phyloP scores from a whole-genome alignment of 306 rosid genomes.

The Biancaea sappan region DNA sequence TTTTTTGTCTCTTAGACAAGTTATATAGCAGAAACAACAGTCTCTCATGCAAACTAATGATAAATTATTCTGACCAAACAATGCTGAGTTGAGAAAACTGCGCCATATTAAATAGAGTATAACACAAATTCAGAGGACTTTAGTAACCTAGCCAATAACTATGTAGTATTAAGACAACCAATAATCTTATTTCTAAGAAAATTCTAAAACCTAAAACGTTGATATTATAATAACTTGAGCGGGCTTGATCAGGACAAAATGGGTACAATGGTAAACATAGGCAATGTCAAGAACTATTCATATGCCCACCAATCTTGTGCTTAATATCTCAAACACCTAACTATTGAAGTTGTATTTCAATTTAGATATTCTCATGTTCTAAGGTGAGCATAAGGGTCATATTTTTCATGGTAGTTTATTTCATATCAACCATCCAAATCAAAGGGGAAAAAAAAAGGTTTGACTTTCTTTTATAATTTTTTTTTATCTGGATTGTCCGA shows the following conservation, averaged over 20 bases:
- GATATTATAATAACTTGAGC: not conserved
- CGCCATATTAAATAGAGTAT: not conserved
- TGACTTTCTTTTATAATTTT: too few relatives aligned
- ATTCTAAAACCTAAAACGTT: not conserved
- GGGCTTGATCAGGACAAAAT: not conserved
- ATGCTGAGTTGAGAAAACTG: not conserved
- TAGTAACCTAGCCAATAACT: constrained; percentile 21
- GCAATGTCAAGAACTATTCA: not conserved
- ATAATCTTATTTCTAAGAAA: not conserved
- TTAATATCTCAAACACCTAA: not conserved
- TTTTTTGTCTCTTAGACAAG: too few relatives aligned
- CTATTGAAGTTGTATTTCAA: too few relatives aligned
- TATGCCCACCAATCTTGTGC: not conserved
- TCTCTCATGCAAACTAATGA: not conserved
- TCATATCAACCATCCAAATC: too few relatives aligned
- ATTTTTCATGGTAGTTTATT: too few relatives aligned
- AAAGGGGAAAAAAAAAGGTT: too few relatives aligned
- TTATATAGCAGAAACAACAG: not conserved
- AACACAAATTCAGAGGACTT: not conserved
- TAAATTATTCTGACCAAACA: not conserved
- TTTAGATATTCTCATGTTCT: too few relatives aligned
- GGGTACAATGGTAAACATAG: not conserved
- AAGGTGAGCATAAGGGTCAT: too few relatives aligned
- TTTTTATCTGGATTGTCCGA: too few relatives aligned
- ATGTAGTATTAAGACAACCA: not conserved